Conservation (phyloP, 2,329 filamentous ascomycete species). For the Ophiocordyceps camponoti-floridani region DNA sequence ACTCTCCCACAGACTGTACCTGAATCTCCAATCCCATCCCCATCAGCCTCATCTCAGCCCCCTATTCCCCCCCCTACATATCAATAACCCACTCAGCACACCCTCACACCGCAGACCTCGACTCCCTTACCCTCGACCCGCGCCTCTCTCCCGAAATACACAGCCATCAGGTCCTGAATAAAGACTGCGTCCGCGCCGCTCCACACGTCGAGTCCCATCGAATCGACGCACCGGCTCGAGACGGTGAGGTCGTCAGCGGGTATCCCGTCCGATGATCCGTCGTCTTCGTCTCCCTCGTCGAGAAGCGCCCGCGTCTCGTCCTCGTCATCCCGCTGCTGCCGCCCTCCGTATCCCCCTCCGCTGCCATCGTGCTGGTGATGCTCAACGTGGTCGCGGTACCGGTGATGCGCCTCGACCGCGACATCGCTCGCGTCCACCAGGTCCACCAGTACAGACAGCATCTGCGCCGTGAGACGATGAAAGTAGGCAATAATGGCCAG, state of each 20-base stretch:
- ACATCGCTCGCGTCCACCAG: conserved; percentile 28
- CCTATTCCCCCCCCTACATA: not conserved
- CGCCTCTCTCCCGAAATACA: conserved; percentile 49
- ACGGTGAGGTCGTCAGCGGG: conserved; percentile 23
- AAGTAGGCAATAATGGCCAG: conserved; percentile 67
- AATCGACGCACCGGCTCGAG: conserved; percentile 44
- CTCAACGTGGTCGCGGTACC: conserved; percentile 8
- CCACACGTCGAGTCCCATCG: conserved; percentile 67
- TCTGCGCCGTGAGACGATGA: conserved; percentile 52
- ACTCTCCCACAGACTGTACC: too few species aligned
- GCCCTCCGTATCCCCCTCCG: not conserved
- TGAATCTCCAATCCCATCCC: too few species aligned
- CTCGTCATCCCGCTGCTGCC: conserved; percentile 14
- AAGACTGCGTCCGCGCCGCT: conserved; percentile 53
- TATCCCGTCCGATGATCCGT: conserved; percentile 5
- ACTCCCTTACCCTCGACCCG: conserved; percentile 50
- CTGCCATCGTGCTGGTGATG: not conserved
- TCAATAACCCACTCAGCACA: conserved; percentile 30
- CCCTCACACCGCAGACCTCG: conserved; percentile 54
- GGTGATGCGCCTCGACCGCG: conserved; percentile 23
- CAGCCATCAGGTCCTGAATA: conserved; percentile 38
- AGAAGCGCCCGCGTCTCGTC: conserved; percentile 10
- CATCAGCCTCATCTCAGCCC: too few species aligned
- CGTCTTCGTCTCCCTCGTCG: conserved; percentile 10
- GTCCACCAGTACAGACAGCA: conserved; percentile 44